Conservation (phyloP, 352 stramenopile genomes). For the Phytophthora ohioensis region DNA sequence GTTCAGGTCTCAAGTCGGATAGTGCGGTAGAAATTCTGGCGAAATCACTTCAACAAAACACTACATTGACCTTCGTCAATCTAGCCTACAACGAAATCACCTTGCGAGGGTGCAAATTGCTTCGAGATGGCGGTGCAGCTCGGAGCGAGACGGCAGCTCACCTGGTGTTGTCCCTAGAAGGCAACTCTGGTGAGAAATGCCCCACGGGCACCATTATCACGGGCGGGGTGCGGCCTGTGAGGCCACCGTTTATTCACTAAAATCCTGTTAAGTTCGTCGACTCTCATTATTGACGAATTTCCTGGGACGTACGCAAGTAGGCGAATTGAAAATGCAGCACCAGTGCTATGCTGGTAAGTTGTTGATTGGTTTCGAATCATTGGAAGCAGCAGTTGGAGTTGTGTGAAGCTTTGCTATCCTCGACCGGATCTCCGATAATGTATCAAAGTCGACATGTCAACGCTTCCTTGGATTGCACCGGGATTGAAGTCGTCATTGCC, state of each 20-base stretch:
- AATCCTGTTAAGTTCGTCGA: background rate
- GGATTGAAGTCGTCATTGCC: too few relatives aligned
- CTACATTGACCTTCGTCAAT: constrained; percentile 56
- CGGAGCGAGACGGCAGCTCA: constrained; percentile 27
- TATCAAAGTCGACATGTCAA: constrained; percentile 9
- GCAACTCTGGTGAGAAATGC: constrained; percentile 52
- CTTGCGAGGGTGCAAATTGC: constrained; percentile 72
- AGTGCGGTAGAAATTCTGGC: constrained; percentile 58
- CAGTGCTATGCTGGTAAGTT: background rate
- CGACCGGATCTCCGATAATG: background rate
- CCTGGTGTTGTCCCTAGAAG: constrained; percentile 41
- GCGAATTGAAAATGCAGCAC: background rate
- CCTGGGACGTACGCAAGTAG: background rate
- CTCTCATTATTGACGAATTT: background rate
- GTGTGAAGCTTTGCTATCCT: background rate
- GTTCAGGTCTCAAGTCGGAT: constrained; percentile 73
- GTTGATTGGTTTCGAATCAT: too few relatives aligned
- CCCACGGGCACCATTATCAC: constrained; percentile 43
- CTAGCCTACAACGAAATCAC: constrained; percentile 86
- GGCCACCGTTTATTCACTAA: constrained; percentile 21
- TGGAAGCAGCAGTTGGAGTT: constrained; percentile 6
- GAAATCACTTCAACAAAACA: constrained; percentile 54
- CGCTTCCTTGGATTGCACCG: background rate
- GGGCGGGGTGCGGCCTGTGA: constrained; percentile 32
- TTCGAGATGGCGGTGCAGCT: constrained; percentile 57